Base-by-base conservation (phyloP, 2,329 filamentous ascomycete species). In the Shiraia bambusicola region DNA sequence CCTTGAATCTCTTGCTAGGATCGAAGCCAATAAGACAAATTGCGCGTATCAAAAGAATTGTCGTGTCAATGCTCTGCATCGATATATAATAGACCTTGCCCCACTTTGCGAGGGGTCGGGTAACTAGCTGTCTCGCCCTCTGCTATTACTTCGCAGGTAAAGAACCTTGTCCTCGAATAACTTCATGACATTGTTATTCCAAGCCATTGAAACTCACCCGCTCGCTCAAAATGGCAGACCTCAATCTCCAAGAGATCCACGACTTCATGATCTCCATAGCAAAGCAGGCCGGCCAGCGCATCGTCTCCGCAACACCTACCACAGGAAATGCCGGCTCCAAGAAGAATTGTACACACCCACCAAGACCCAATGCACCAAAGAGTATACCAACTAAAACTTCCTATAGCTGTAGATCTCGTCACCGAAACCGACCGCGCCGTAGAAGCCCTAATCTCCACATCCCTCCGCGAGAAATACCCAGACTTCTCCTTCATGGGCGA, bases 381-480 rank as follows among this genome's bases (percentile, higher is more conserved):
- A 4, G 22, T 22, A 34, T 16, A 16, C n/a, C n/a, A 19, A 10
- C 34, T 25, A 14, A 25, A 28, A 14, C 16, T 11, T 19, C 7
- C 7, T 1, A 9, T 33, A 79, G 76, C 77, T 38, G 79, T 79
- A 44, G 80, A 84, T 57, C 72, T 83, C 25, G 81, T 84, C 13
- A 84, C 81, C 6, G 78, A 83, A 66, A 83, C 80, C 42, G 81
- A 84, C 63, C 77, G 74, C 48, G 80, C 78, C 4, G 80, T 83
- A 25, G 80, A 84, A 58, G 73, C 71, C 15, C 74, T 80, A 63
- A 75, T 83, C 28, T 81, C 76, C 4, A 69, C 69, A 3, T 67
- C 69, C 2, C 68, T 83, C 19, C 69, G 65, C 41, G 57, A 69
- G 7, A 73, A 72, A 50, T 83, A 80, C 57, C 80, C 80, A 0